Percentiles rank a stretch among this genome's conserved stretches.
Conservation (phyloP, 2,329 filamentous ascomycete species). For the Fusarium piperis region DNA sequence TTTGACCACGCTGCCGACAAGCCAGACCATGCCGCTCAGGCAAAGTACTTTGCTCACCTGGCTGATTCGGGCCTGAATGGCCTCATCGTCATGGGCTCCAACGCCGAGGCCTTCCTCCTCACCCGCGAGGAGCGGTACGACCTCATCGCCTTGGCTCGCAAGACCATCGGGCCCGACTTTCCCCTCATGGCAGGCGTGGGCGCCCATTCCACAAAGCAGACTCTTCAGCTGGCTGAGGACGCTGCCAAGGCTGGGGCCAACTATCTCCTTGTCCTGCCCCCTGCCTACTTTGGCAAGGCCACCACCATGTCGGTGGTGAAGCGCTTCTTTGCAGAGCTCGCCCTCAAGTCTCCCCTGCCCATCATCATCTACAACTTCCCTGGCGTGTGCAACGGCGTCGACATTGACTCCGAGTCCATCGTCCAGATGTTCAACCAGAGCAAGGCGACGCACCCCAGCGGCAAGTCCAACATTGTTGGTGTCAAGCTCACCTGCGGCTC, state of each 20-base stretch:
- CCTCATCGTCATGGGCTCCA: constrained; percentile 64
- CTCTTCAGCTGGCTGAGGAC: constrained; percentile 67
- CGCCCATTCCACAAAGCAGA: constrained; percentile 72
- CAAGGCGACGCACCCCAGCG: constrained; percentile 27
- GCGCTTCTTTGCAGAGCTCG: constrained; percentile 68
- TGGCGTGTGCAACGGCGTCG: constrained; percentile 72
- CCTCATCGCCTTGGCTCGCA: constrained; percentile 71
- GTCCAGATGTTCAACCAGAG: constrained; percentile 37
- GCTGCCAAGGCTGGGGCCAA: constrained; percentile 69
- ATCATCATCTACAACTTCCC: constrained; percentile 77
- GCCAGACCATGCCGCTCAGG: constrained; percentile 58
- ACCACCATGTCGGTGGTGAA: constrained; percentile 66
- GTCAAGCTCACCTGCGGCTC: constrained; percentile 78
- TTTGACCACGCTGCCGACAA: constrained; percentile 61
- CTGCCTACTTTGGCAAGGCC: constrained; percentile 72
- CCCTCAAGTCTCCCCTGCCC: constrained; percentile 61
- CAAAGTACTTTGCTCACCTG: constrained; percentile 62
- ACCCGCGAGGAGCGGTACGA: constrained; percentile 67
- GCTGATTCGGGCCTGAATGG: constrained; percentile 60
- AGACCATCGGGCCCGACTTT: constrained; percentile 85
- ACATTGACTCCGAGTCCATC: constrained; percentile 73
- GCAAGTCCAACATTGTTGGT: constrained; percentile 68
- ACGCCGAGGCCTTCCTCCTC: constrained; percentile 65
- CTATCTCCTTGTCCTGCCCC: constrained; percentile 69
- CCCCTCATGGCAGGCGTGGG: constrained; percentile 80